Percentiles rank a stretch among this genome's conserved stretches.
These are phyloP conservation scores for Flaveria linearis DNA, from an alignment of 129 eudicot genomes.

Conservation along the genomic window DNA sequence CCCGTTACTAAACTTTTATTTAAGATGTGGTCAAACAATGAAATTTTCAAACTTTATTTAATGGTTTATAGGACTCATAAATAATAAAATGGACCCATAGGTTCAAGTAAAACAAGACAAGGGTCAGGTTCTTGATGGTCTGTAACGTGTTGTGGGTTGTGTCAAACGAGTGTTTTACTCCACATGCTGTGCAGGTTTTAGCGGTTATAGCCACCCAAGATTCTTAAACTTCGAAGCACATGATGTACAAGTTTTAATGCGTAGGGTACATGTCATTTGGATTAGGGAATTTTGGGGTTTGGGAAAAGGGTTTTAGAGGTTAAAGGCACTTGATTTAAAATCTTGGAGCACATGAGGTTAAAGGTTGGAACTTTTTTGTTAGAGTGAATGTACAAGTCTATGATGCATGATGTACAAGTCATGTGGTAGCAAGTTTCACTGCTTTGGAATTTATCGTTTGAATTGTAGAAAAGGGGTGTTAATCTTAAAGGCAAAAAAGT, in stretches of 20 bases:
- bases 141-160: conserved; percentile 18
- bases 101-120: conserved; percentile 35
- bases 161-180: conserved; percentile 37
- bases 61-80: not conserved
- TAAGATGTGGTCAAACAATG: conserved; percentile 30
- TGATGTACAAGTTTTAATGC: conserved; percentile 27
- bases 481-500: conserved; percentile 27
- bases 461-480: conserved; percentile 9
- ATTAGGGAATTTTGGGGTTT: conserved; percentile 14
- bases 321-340: conserved; percentile 17
- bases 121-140: conserved; percentile 33
- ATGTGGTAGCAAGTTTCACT: not conserved
- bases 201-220: conserved; percentile 37
- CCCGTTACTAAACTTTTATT: conserved; percentile 28
- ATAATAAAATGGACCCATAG: conserved; percentile 3
- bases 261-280: conserved; percentile 16
- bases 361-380: conserved; percentile 3
- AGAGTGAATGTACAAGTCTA: conserved; percentile 8
- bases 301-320: conserved; percentile 23
- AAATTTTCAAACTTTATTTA: conserved; percentile 12
- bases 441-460: not conserved
- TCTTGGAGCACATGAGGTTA: conserved; percentile 27
- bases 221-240: conserved; percentile 40
- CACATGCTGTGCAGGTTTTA: conserved; percentile 33
- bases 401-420: conserved; percentile 18